Evolutionary conservation across 805 yeast genomes (phyloP).

Genomic region (Middelhovenomyces tepae): DNA sequence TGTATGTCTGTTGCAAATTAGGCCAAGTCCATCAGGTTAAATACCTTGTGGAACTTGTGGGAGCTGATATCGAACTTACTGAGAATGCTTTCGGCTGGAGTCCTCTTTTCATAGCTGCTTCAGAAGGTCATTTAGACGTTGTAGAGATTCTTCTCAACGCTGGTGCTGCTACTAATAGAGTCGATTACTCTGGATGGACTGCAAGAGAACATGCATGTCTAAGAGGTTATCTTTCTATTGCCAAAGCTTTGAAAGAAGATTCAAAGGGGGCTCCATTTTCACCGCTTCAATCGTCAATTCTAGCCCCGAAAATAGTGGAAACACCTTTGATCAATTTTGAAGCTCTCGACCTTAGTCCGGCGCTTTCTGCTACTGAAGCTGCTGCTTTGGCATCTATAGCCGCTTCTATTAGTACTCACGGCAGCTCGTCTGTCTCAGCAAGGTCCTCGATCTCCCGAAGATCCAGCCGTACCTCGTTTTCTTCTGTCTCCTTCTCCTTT

Average conservation of each 20-base stretch:
- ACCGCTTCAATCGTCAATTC: neutral
- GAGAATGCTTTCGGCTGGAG: constrained; percentile 82
- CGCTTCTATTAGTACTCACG: too few species aligned
- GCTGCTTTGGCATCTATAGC: too few species aligned
- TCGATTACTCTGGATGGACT: constrained; percentile 82
- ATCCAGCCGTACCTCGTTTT: neutral
- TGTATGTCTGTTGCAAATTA: constrained; percentile 60
- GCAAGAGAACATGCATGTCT: constrained; percentile 84
- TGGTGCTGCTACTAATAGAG: constrained; percentile 83
- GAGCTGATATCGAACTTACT: constrained; percentile 60
- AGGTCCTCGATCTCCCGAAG: too few species aligned
- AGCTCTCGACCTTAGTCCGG: too few species aligned
- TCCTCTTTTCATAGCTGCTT: constrained; percentile 85
- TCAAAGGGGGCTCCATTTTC: too few species aligned
- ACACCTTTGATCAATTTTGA: neutral
- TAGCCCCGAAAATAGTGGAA: neutral
- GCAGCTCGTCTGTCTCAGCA: too few species aligned
- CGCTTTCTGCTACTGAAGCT: too few species aligned
- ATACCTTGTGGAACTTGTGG: constrained; percentile 39
- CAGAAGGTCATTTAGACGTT: constrained; percentile 64
- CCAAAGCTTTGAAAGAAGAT: constrained; percentile 41
- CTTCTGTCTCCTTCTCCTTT: neutral
- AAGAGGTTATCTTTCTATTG: constrained; percentile 65
- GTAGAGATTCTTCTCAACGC: constrained; percentile 52
- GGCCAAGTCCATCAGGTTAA: constrained; percentile 43